A percentile compares a stretch with the other conserved stretches of the same genome.
phyloP scores from a whole-genome alignment of 768 basidiomycete genomes.

The Macrolepiota dolichaula region DNA sequence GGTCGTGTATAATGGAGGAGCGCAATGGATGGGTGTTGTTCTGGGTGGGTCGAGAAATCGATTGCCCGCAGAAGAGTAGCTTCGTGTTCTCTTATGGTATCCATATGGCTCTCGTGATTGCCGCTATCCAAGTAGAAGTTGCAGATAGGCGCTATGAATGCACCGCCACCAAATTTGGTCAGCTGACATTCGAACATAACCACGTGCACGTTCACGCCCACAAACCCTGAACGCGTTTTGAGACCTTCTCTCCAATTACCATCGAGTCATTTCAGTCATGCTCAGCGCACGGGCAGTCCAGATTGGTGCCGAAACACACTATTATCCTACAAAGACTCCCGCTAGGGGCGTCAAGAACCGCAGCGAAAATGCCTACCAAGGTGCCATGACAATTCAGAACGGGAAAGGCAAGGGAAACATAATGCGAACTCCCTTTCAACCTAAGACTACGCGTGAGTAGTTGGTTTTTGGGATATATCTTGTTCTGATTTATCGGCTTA shows the following conservation, averaged over 20 bases:
- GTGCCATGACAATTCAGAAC: constrained; percentile 43
- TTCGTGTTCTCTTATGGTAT: neutral
- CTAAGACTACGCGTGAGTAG: constrained; percentile 27
- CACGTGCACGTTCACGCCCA: neutral
- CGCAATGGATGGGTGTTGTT: neutral
- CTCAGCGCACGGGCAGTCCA: constrained; percentile 34
- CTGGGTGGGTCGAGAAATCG: neutral
- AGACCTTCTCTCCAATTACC: too few relatives aligned
- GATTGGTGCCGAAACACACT: constrained; percentile 25
- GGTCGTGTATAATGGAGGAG: neutral
- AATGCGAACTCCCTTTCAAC: constrained; percentile 33
- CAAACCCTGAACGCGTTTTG: neutral
- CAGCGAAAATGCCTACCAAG: constrained; percentile 46
- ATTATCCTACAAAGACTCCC: constrained; percentile 49
- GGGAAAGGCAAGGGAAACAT: constrained; percentile 31
- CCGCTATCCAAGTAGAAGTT: neutral
- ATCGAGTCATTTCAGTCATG: constrained; percentile 21
- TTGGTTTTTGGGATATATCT: neutral
- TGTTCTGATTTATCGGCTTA: neutral
- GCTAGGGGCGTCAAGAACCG: constrained; percentile 41
- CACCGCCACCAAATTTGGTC: neutral
- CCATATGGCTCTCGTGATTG: neutral
- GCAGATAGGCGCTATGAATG: neutral
- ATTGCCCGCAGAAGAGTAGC: neutral
- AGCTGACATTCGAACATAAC: neutral